phyloP scores from a whole-genome alignment of 495 filamentous ascomycete species.

The Xylaria bambusicola region DNA sequence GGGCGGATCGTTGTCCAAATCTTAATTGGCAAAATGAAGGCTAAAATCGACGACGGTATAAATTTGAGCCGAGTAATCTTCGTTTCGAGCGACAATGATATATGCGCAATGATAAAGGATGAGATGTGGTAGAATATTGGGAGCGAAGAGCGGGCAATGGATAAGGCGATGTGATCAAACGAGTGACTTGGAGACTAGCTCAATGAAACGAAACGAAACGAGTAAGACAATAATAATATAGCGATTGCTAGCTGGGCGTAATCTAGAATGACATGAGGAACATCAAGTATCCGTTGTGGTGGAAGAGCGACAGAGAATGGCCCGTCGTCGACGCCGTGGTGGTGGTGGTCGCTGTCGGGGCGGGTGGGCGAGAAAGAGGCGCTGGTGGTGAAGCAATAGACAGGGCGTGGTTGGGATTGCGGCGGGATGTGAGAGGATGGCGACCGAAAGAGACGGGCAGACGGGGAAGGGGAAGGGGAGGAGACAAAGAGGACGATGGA shows the following conservation, averaged over 20 bases:
- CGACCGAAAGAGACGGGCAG: no score
- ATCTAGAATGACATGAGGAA: slow-evolving; percentile 34
- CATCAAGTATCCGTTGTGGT: slow-evolving; percentile 22
- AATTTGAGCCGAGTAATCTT: not conserved
- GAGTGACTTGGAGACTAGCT: slow-evolving; percentile 56
- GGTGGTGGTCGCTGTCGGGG: slow-evolving; percentile 16
- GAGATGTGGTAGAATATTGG: slow-evolving; percentile 19
- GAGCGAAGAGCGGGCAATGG: slow-evolving; percentile 7
- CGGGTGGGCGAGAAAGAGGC: no score
- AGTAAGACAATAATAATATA: slow-evolving; percentile 15
- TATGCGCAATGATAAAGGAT: slow-evolving; percentile 15
- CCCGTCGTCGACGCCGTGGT: slow-evolving; percentile 7
- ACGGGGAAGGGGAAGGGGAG: slow-evolving; percentile 18
- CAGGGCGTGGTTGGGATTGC: slow-evolving; percentile 7
- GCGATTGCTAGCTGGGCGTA: slow-evolving; percentile 21
- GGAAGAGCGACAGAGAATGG: not conserved
- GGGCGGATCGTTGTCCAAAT: not conserved
- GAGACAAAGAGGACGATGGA: slow-evolving; percentile 17
- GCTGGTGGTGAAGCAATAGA: slow-evolving; percentile 19
- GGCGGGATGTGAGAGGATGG: slow-evolving; percentile 32
- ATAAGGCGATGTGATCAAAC: slow-evolving; percentile 36
- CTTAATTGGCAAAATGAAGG: not conserved
- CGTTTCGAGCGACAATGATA: not conserved
- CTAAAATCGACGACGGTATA: not conserved
- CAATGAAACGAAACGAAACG: slow-evolving; percentile 39